phyloP scores from a whole-genome alignment of 2,329 filamentous ascomycete species.

The Stemphylium lycopersici region DNA sequence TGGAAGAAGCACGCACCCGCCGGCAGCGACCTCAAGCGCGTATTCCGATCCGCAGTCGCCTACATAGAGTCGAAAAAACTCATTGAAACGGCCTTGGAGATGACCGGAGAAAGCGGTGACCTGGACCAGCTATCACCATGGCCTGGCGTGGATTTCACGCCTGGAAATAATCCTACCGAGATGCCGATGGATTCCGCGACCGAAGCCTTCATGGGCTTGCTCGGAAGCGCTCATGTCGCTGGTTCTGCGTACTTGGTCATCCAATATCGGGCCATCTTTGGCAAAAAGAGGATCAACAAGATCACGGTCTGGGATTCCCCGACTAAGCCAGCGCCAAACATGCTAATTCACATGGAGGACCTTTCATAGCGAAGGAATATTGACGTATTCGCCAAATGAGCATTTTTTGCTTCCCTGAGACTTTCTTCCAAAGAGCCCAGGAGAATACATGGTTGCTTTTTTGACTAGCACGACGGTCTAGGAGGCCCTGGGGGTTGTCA shows the following conservation, averaged over 20 bases:
- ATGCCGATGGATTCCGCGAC: slow-evolving; percentile 1
- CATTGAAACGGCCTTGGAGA: slow-evolving; percentile 6
- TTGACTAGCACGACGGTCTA: too few relatives aligned
- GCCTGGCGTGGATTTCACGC: slow-evolving; percentile 10
- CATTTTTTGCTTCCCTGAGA: neutral
- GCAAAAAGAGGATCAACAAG: slow-evolving; percentile 13
- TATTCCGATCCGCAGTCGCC: slow-evolving; percentile 4
- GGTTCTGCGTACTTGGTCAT: slow-evolving; percentile 10
- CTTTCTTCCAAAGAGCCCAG: too few relatives aligned
- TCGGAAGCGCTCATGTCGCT: slow-evolving; percentile 7
- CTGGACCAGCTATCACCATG: slow-evolving; percentile 5
- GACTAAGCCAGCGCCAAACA: slow-evolving; percentile 1
- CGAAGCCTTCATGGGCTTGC: neutral
- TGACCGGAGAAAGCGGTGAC: slow-evolving; percentile 6
- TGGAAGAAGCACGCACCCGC: slow-evolving; percentile 5
- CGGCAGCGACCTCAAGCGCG: slow-evolving; percentile 12
- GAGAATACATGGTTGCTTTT: too few relatives aligned
- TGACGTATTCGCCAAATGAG: slow-evolving; percentile 66
- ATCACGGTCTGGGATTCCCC: slow-evolving; percentile 7
- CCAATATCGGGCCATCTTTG: slow-evolving; percentile 10
- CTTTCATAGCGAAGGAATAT: slow-evolving; percentile 66
- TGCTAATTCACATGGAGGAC: slow-evolving; percentile 4
- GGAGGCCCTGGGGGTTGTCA: too few relatives aligned
- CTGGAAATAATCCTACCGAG: slow-evolving; percentile 1
- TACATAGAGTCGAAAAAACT: slow-evolving; percentile 4